Evolutionary conservation across 1,139 yeast genomes (phyloP), one percentile per base, ranked within the genome.

Genomic region (Hyphopichia buzzinii): DNA sequence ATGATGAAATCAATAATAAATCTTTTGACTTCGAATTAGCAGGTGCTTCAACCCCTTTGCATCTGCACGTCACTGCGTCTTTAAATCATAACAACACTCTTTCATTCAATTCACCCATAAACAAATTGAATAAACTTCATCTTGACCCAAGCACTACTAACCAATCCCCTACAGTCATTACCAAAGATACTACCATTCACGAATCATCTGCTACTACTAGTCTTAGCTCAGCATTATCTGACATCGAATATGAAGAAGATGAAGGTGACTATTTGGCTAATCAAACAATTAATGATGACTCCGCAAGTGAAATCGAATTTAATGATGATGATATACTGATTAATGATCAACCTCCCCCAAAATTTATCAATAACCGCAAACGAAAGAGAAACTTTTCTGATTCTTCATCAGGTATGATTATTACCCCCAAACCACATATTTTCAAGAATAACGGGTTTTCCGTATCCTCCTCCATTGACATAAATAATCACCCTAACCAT

Each of bases 51-150:
- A 66, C 72, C 7, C 72, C 72, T 8, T 47, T 64, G 33, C 47
- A 50, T 34, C 36, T 41, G 17, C 35, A 37, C 12, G 17, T 31
- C 11, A 30, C 4, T 8, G 41, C 46, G 12, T 39, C 37, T n/a
- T 30, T 30, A 7, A 38, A 32, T 23, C 42, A 40, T 24, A 48
- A 50, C 37, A 44, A 45, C 19, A 50, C 58, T 14, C 39, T 50
- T 8, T 51, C 67, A 15, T 67, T 70, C 38, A 41, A 62, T 17
- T 68, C 74, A 1, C 76, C 76, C 10, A 58, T 64, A 38, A 56
- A 54, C 35, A 55, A 54, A 38, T 53, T 66, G 27, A 59, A 59
- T 41, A 55, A 58, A 26, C 44, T 66, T 28, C 64, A 66, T 39
- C 39, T 63, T 15, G 52, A 50, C 21, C 24, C 33, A 5, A 21